Evolutionary conservation across 2,329 filamentous ascomycete species (phyloP).

Genomic region (Penicillium sp.): DNA sequence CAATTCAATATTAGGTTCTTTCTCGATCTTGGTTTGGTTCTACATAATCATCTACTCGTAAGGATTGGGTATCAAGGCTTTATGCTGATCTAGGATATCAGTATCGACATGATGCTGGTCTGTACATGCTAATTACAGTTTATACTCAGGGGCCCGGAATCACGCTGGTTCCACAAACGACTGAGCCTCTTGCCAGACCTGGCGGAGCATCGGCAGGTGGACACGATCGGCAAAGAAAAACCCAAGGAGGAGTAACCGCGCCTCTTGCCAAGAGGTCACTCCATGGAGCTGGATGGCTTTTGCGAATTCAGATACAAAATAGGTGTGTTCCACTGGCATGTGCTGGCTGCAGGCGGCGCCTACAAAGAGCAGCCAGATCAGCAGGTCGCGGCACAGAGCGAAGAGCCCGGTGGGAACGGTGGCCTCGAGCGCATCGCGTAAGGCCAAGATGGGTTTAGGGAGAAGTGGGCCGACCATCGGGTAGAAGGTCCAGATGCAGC

Average conservation of each 20-base stretch:
- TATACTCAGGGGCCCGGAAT: neutral
- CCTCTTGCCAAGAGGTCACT: constrained; percentile 32
- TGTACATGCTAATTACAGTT: neutral
- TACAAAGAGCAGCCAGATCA: constrained; percentile 37
- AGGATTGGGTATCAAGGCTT: too few relatives aligned
- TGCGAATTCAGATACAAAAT: constrained; percentile 31
- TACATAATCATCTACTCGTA: too few relatives aligned
- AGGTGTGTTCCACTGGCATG: constrained; percentile 25
- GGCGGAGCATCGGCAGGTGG: constrained; percentile 27
- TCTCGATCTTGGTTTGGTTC: too few relatives aligned
- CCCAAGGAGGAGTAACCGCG: constrained; percentile 26
- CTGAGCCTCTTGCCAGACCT: constrained; percentile 32
- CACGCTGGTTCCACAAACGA: constrained; percentile 12
- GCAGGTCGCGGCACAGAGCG: constrained; percentile 28
- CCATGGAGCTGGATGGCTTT: constrained; percentile 25
- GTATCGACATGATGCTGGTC: too few relatives aligned
- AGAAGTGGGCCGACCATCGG: constrained; percentile 33
- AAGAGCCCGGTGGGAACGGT: constrained; percentile 32
- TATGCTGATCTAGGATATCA: too few relatives aligned
- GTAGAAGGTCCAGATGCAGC: constrained; percentile 37
- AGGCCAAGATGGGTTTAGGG: constrained; percentile 30
- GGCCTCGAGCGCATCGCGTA: constrained; percentile 30
- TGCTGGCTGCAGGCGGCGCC: constrained; percentile 30
- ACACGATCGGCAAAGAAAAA: constrained; percentile 37
- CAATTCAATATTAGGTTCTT: too few relatives aligned